Evolutionary conservation across 192 early-diverging fungal genomes (phyloP).

Genomic region (Gonapodya sp.): DNA sequence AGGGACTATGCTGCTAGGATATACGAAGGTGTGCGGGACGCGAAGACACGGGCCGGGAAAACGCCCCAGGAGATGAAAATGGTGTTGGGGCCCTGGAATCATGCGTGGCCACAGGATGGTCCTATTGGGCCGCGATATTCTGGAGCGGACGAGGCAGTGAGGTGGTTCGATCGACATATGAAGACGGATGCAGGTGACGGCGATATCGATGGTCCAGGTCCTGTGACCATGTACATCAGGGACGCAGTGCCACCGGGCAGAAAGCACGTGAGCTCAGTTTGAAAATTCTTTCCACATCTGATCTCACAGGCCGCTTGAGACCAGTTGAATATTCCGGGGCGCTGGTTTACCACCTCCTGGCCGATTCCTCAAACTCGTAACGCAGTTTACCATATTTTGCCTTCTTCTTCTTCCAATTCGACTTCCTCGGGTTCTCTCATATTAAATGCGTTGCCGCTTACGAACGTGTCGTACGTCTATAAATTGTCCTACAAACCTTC

Average conservation of each 20-base stretch:
- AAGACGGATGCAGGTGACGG: background rate
- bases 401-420: no score
- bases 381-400: no score
- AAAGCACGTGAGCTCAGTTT: background rate
- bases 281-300: background rate
- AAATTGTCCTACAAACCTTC: background rate
- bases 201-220: background rate
- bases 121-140: background rate
- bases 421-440: no score
- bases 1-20: background rate
- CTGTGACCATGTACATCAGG: background rate
- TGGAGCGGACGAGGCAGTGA: background rate
- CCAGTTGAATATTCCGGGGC: background rate
- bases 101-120: background rate
- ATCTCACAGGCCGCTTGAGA: background rate
- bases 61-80: background rate
- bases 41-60: background rate
- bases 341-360: background rate
- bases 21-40: background rate
- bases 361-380: background rate
- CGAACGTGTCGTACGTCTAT: background rate
- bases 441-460: no score
- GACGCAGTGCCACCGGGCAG: background rate
- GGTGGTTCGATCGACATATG: background rate
- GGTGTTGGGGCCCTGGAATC: background rate